Base-by-base conservation (phyloP, 345 rosid genomes). In the Alliaria petiolata region DNA sequence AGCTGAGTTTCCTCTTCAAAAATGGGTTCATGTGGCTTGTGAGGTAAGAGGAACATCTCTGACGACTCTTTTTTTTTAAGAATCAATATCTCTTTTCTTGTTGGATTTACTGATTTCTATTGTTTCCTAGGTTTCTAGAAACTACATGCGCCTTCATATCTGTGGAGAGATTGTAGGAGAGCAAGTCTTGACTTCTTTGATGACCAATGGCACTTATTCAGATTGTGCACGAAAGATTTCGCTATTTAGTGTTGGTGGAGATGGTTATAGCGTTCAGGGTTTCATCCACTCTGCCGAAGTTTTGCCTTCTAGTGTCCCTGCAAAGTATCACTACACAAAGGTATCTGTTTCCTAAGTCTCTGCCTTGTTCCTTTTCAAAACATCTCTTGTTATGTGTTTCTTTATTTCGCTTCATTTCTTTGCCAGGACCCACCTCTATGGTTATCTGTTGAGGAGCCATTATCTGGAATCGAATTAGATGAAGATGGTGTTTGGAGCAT, bases 11-110 rank as follows among this genome's bases (percentile, higher is more conserved):
- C 87, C 90, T 43, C 75, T 81, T 63, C 86, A 79, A 61, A 83
- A 79, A 75, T 89, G 96, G 93, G 71, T 85, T 47, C 96, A 89
- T 79, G 86, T 92, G 54, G 90, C 87, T 52, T 92, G 88, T 33
- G 85, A 86, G 92, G 96, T 86, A 70, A 63, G 69, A 39, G 10
- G 14, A 59, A 2, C 14, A 42, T 30, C 22, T 63, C 54, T 17
- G 15, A 25, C 16, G 8, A 13, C 13, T 16, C 25, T 12, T 61
- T n/a, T 12, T 61, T n/a, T 30, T 12, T 26, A 3, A 22, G 22
- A 2, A 14, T 33, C 16, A 10, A 26, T 0, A 30, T 17, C 51
- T 28, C 30, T 55, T 14, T 43, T 36, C 0, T 51, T 20, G 51
- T 38, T 55, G 54, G 28, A 5, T 66, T n/a, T 31, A 51, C 35